A percentile compares a stretch with the other conserved stretches of the same genome.
phyloP scores from a whole-genome alignment of 495 filamentous ascomycete genomes.

The Aspergillus affinis region DNA sequence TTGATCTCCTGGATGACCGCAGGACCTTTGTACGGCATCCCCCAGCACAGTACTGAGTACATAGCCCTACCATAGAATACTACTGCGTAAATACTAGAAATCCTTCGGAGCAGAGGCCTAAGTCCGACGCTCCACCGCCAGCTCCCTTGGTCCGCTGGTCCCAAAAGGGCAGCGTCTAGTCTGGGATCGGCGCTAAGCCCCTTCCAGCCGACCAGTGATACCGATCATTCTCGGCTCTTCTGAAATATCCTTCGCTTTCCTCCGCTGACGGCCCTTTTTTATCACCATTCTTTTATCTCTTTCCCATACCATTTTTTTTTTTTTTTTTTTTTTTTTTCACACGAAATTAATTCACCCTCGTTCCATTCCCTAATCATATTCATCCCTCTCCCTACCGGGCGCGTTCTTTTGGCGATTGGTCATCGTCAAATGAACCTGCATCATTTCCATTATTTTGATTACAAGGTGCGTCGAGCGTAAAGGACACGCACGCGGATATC shows the following conservation, averaged over 20 bases:
- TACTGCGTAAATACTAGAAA: too few species aligned
- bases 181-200: constrained; percentile 21
- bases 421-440: constrained; percentile 70
- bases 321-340: constrained; percentile 1
- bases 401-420: constrained; percentile 59
- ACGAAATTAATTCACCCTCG: constrained; percentile 2
- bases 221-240: constrained; percentile 15
- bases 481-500: not conserved
- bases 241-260: constrained; percentile 22
- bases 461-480: constrained; percentile 39
- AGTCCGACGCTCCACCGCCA: not conserved
- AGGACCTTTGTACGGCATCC: not conserved
- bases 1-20: too few species aligned
- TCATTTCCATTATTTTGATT: constrained; percentile 42
- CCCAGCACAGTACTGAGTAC: too few species aligned
- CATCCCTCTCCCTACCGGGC: constrained; percentile 28
- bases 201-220: constrained; percentile 8
- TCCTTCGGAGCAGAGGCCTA: not conserved
- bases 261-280: not conserved
- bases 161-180: not conserved
- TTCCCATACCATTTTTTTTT: constrained; percentile 4
- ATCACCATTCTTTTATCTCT: not conserved
- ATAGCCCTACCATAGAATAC: too few species aligned
- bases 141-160: not conserved
- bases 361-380: constrained; percentile 4